Evolutionary conservation across 306 rosid species (phyloP).

Genomic region (Ceratonia siliqua): DNA sequence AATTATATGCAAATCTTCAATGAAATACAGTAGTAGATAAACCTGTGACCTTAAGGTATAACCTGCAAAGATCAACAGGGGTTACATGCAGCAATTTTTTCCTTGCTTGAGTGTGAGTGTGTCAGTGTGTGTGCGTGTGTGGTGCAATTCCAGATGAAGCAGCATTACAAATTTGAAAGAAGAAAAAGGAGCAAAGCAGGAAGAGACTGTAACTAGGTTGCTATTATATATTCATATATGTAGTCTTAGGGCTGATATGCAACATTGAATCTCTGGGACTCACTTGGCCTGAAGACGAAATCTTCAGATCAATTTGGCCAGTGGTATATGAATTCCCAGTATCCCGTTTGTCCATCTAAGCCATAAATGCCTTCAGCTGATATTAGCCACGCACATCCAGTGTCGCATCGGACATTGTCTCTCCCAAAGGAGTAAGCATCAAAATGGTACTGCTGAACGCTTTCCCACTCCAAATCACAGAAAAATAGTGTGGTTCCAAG

Average conservation of each 20-base stretch:
- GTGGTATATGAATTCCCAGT: conserved; percentile 41
- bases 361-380: conserved; percentile 49
- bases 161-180: not conserved
- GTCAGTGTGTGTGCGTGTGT: too few species aligned
- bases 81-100: not conserved
- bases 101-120: too few species aligned
- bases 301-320: conserved; percentile 34
- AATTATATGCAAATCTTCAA: conserved; percentile 13
- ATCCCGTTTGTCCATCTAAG: conserved; percentile 37
- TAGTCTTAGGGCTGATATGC: not conserved
- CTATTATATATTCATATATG: not conserved
- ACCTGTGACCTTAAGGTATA: conserved; percentile 1
- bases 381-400: conserved; percentile 48
- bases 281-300: not conserved
- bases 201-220: not conserved
- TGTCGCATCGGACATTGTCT: conserved; percentile 36
- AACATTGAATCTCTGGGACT: conserved; percentile 14
- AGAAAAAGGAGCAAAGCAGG: not conserved
- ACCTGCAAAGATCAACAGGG: not conserved
- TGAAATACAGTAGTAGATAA: not conserved
- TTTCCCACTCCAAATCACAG: conserved; percentile 49
- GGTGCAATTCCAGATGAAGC: not conserved
- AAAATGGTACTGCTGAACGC: conserved; percentile 29
- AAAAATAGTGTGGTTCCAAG: conserved; percentile 40
- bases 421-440: conserved; percentile 37